Evolutionary conservation across 345 rosid genomes (phyloP).

Genomic region (Fremontodendron californicum): DNA sequence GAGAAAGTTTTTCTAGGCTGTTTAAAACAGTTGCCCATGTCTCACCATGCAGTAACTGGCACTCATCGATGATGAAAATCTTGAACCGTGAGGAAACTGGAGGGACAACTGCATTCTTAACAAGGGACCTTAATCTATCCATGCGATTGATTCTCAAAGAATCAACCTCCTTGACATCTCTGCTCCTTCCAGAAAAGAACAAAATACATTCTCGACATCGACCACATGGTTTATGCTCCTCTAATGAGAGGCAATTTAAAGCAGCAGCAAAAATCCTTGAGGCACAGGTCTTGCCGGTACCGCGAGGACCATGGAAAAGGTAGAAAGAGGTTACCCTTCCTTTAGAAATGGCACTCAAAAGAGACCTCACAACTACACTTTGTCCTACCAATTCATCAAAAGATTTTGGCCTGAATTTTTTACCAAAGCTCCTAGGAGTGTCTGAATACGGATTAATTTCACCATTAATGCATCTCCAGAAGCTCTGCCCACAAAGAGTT

Average conservation of each 20-base stretch:
- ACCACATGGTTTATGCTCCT: conserved; percentile 82
- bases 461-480: conserved; percentile 28
- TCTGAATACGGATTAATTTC: conserved; percentile 35
- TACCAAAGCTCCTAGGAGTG: conserved; percentile 63
- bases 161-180: conserved; percentile 74
- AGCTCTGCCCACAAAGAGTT: conserved; percentile 23
- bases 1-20: conserved; percentile 63
- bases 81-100: conserved; percentile 74
- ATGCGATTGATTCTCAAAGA: conserved; percentile 57
- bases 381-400: conserved; percentile 89
- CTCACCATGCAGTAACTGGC: conserved; percentile 72
- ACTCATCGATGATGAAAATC: conserved; percentile 79
- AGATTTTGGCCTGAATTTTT: conserved; percentile 71
- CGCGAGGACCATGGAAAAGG: conserved; percentile 92
- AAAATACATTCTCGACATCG: conserved; percentile 67
- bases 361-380: conserved; percentile 66
- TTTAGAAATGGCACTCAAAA: conserved; percentile 66
- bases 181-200: conserved; percentile 64
- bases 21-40: conserved; percentile 70
- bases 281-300: conserved; percentile 89
- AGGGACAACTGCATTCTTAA: conserved; percentile 60
- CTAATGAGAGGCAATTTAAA: conserved; percentile 73
- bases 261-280: conserved; percentile 91
- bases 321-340: conserved; percentile 71
- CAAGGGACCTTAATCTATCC: conserved; percentile 52